Percentiles rank a stretch among this genome's conserved stretches.
Conservation (phyloP, 139 green algal genomes). For the Deuterostichococcus epilithicus region DNA sequence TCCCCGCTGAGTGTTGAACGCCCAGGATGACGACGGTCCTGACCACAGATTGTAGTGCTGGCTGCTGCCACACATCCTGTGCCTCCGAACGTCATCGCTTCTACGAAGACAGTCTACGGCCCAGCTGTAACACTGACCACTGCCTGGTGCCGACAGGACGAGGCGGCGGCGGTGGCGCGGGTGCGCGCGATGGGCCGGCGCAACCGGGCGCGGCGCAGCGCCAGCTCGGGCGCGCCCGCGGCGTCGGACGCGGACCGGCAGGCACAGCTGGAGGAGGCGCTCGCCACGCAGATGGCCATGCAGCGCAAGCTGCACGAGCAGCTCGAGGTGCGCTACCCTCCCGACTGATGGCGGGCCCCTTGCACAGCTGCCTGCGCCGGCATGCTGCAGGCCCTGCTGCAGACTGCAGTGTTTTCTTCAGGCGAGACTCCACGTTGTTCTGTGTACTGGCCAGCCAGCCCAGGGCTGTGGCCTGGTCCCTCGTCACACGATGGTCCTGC, state of each 20-base stretch:
- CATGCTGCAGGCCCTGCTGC: background rate
- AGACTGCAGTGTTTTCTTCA: background rate
- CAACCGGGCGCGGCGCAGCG: background rate
- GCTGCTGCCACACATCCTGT: no score
- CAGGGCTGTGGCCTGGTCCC: no score
- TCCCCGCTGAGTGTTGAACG: no score
- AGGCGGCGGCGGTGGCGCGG: background rate
- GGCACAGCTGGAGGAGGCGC: slow-evolving; percentile 69
- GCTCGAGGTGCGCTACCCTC: slow-evolving; percentile 64
- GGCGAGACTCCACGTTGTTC: background rate
- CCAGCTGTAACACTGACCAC: background rate
- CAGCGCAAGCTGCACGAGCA: slow-evolving; percentile 95
- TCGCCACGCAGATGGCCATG: slow-evolving; percentile 93
- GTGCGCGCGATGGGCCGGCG: background rate
- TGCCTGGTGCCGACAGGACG: background rate
- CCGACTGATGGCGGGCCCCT: background rate
- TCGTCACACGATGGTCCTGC: background rate
- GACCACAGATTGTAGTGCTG: no score
- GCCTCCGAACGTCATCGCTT: no score
- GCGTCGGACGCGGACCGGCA: slow-evolving; percentile 3
- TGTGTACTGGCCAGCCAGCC: no score
- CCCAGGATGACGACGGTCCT: no score
- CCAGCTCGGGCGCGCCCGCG: slow-evolving; percentile 5
- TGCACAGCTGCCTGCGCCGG: background rate
- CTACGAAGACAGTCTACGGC: no score